phyloP scores from a whole-genome alignment of 1,139 yeast genomes.

The Nadsonia commutata region DNA sequence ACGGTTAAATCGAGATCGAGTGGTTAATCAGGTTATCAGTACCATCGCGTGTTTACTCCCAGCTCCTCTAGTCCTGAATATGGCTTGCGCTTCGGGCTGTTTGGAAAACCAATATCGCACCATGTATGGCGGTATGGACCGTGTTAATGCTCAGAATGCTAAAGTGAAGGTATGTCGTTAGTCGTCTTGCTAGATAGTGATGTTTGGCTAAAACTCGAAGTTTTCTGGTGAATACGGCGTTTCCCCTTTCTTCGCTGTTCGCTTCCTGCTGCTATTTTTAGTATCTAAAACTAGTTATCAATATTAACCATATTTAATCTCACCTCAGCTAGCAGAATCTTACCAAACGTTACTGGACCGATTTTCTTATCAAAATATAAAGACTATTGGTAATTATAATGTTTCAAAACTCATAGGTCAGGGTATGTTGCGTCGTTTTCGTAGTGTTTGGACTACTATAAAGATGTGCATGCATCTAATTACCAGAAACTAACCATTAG shows the following conservation, averaged over 20 bases:
- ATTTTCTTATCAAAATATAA: slow-evolving; percentile 27
- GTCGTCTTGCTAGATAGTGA: too few relatives aligned
- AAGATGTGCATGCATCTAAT: not conserved
- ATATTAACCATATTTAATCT: too few relatives aligned
- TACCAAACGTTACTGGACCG: slow-evolving; percentile 41
- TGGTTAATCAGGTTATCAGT: too few relatives aligned
- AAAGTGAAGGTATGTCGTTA: slow-evolving; percentile 20
- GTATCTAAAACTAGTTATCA: not conserved
- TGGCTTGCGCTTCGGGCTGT: too few relatives aligned
- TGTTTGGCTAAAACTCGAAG: too few relatives aligned
- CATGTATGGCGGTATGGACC: slow-evolving; percentile 18
- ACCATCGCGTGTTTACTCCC: too few relatives aligned
- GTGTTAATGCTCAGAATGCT: slow-evolving; percentile 20
- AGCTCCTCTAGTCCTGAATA: too few relatives aligned
- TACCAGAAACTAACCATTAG: not conserved
- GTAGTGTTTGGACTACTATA: too few relatives aligned
- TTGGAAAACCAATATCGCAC: slow-evolving; percentile 3
- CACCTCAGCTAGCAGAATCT: slow-evolving; percentile 39
- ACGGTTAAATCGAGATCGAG: too few relatives aligned
- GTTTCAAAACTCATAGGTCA: slow-evolving; percentile 66
- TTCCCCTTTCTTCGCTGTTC: too few relatives aligned
- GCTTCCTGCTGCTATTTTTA: too few relatives aligned
- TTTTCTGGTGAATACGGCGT: too few relatives aligned
- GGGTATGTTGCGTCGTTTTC: slow-evolving; percentile 23
- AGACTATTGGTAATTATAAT: slow-evolving; percentile 64